These are phyloP conservation scores for Xerocomus cyaneibrunnescens DNA, from an alignment of 1,284 basidiomycete species.

Conservation along the genomic window DNA sequence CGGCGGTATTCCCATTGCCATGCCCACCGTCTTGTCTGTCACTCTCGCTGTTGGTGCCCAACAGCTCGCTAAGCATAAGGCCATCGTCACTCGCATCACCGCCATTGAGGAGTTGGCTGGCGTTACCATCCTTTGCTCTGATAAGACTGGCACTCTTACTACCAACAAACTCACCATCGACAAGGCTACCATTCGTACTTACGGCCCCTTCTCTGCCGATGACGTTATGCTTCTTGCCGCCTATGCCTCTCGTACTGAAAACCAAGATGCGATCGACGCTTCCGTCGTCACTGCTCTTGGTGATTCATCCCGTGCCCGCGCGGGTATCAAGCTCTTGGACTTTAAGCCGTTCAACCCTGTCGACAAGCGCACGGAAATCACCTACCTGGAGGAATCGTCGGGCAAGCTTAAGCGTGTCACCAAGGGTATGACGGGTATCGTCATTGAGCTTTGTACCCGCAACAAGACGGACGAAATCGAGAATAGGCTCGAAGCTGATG, in stretches of 20 bases:
- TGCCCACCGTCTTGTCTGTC: conserved; percentile 96
- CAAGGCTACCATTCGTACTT: conserved; percentile 88
- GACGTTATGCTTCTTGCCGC: conserved; percentile 93
- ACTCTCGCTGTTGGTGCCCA: conserved; percentile 97
- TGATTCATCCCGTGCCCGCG: conserved; percentile 74
- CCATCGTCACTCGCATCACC: conserved; percentile 97
- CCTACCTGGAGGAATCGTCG: conserved; percentile 90
- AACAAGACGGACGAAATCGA: conserved; percentile 95
- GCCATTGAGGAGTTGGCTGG: conserved; percentile 97
- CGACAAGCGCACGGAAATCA: conserved; percentile 99
- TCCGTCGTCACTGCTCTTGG: conserved; percentile 84
- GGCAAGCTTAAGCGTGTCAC: conserved; percentile 97
- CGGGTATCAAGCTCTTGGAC: conserved; percentile 93
- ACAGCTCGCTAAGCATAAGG: conserved; percentile 98
- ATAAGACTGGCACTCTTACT: conserved; percentile 96
- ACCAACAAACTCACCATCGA: conserved; percentile 99
- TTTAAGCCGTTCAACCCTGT: conserved; percentile 99
- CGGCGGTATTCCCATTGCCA: conserved; percentile 98
- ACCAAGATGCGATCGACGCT: conserved; percentile 95
- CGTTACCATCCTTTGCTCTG: conserved; percentile 96
- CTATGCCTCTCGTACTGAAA: conserved; percentile 97
- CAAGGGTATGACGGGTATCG: conserved; percentile 99
- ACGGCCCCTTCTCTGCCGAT: conserved; percentile 85
- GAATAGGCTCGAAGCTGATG: conserved; percentile 90
- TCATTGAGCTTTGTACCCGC: conserved; percentile 93